These are phyloP conservation scores for Helotiales sp. DNA, from an alignment of 2,329 filamentous ascomycete genomes.

Conservation along the genomic window DNA sequence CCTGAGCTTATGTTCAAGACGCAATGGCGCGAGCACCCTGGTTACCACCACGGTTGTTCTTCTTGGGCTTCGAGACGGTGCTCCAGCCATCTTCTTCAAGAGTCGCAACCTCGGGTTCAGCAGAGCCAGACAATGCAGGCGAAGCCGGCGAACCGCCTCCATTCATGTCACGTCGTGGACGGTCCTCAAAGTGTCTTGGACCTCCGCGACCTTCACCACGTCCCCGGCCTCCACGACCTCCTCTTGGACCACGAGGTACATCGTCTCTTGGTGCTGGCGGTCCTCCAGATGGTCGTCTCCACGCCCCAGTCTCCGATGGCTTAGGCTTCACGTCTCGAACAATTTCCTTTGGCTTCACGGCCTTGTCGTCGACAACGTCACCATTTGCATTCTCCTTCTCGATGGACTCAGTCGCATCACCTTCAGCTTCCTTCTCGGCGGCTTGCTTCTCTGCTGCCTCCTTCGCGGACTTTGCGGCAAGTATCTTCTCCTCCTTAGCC, in stretches of 20 bases:
- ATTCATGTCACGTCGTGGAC: conserved; percentile 34
- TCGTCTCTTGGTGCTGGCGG: conserved; percentile 40
- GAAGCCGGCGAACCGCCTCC: conserved; percentile 47
- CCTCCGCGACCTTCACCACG: conserved; percentile 35
- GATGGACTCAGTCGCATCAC: conserved; percentile 30
- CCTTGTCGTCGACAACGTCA: conserved; percentile 49
- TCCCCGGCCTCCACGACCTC: conserved; percentile 43
- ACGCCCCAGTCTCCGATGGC: conserved; percentile 58
- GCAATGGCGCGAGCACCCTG: conserved; percentile 33
- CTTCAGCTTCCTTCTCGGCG: conserved; percentile 31
- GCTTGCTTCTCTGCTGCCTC: conserved; percentile 38
- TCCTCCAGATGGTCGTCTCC: conserved; percentile 53
- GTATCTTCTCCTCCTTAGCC: conserved; percentile 59
- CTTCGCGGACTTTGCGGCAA: conserved; percentile 45
- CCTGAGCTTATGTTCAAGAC: conserved; percentile 25
- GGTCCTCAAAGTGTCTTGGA: conserved; percentile 31
- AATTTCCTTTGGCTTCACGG: conserved; percentile 46
- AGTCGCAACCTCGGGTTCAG: conserved; percentile 38
- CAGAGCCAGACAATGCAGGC: conserved; percentile 38
- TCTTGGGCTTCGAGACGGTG: conserved; percentile 48
- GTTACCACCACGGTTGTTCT: conserved; percentile 37
- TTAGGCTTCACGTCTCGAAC: conserved; percentile 52
- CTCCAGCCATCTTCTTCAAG: conserved; percentile 65
- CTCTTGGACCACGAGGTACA: conserved; percentile 43
- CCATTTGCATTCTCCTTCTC: conserved; percentile 38